Percentiles rank a stretch among this genome's conserved stretches.
Conservation (phyloP, 768 basidiomycete genomes). For the Auricularia sp. region DNA sequence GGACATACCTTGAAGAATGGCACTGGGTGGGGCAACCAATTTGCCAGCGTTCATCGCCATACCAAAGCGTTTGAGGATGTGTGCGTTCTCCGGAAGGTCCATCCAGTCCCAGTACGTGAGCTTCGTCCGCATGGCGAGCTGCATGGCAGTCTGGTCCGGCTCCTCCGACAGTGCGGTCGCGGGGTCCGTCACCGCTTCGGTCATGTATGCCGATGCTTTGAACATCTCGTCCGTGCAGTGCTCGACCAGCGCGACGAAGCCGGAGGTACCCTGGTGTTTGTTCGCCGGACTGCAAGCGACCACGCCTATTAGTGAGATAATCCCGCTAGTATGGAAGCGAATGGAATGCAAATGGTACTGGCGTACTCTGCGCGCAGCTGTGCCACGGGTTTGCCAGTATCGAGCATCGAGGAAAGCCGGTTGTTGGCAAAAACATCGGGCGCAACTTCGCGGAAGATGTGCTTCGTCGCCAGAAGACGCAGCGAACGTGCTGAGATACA, state of each 20-base stretch:
- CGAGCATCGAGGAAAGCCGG: constrained; percentile 15
- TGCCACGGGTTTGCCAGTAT: constrained; percentile 11
- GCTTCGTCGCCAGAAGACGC: constrained; percentile 20
- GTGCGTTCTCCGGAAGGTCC: constrained; percentile 20
- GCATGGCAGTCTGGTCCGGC: constrained; percentile 18
- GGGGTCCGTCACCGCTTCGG: constrained; percentile 15
- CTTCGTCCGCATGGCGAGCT: constrained; percentile 16
- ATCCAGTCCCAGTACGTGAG: constrained; percentile 20
- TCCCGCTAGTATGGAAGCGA: background rate
- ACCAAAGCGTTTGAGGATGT: constrained; percentile 19
- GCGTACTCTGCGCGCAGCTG: background rate
- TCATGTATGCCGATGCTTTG: constrained; percentile 14
- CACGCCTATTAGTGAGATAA: background rate
- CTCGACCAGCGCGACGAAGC: constrained; percentile 15
- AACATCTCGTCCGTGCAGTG: constrained; percentile 17
- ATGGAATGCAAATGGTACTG: background rate
- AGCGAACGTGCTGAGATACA: constrained; percentile 17
- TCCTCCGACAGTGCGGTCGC: constrained; percentile 16
- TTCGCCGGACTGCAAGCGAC: constrained; percentile 3
- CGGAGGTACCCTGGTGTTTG: constrained; percentile 15
- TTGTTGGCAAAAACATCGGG: constrained; percentile 23
- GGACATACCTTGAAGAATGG: background rate
- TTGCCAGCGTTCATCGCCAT: constrained; percentile 20
- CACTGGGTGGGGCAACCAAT: background rate
- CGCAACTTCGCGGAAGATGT: constrained; percentile 23